Evolutionary conservation across 331 rosid species (phyloP).

Genomic region (Arachis monticola): DNA sequence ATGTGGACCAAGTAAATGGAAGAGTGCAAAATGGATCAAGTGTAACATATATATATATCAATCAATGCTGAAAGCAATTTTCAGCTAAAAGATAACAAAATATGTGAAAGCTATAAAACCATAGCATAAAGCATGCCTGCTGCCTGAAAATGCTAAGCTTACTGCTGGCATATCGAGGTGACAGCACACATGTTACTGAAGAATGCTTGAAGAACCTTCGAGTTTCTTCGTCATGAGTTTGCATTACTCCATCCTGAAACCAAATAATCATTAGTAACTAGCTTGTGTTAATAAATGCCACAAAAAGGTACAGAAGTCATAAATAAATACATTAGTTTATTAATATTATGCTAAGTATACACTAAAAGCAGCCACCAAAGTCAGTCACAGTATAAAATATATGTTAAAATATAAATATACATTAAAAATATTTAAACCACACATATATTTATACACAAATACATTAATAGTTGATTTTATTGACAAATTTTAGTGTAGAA

Average conservation of each 20-base stretch:
- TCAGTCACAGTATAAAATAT: too few species aligned
- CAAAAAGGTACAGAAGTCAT: too few species aligned
- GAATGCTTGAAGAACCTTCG: conserved; percentile 90
- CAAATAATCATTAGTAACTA: conserved; percentile 5
- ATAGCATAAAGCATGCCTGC: conserved; percentile 87
- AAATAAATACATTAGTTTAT: background rate
- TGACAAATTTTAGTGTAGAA: too few species aligned
- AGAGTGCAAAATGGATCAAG: background rate
- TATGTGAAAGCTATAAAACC: conserved; percentile 49
- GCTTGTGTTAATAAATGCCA: background rate
- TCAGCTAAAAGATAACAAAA: conserved; percentile 24
- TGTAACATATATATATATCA: background rate
- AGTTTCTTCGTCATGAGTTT: conserved; percentile 95
- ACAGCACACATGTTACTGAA: conserved; percentile 79
- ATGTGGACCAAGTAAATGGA: conserved; percentile 8
- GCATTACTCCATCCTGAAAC: conserved; percentile 85
- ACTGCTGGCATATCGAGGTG: conserved; percentile 98
- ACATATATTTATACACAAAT: too few species aligned
- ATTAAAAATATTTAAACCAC: too few species aligned
- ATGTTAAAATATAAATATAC: too few species aligned
- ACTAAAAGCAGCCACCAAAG: too few species aligned
- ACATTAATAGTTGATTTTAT: too few species aligned
- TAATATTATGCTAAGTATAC: too few species aligned
- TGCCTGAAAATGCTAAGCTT: conserved; percentile 97
- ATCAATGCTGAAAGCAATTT: conserved; percentile 24